Conservation (phyloP, 2,329 filamentous ascomycete genomes). For the Annulohypoxylon truncatum region DNA sequence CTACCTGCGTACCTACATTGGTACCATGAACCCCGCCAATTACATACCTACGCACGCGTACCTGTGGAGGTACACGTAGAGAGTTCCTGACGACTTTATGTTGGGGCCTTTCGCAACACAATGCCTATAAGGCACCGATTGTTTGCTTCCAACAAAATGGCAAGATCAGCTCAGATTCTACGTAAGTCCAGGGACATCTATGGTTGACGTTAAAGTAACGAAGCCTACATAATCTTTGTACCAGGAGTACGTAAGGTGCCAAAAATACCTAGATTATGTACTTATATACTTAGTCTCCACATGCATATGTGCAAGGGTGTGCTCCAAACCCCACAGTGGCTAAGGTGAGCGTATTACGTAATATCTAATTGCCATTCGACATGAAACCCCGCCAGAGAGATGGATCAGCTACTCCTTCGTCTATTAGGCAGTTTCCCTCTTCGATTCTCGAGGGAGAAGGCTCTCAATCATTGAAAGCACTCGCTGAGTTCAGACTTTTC, state of each 20-base stretch:
- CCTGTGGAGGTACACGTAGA: background rate
- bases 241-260: background rate
- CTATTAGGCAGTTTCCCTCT: no score
- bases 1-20: background rate
- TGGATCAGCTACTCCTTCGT: no score
- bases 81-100: background rate
- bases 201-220: background rate
- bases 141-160: background rate
- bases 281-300: background rate
- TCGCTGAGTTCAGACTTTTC: no score
- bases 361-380: background rate
- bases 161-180: background rate
- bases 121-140: background rate
- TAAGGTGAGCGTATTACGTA: background rate
- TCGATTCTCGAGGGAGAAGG: no score
- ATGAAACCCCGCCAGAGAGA: no score
- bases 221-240: no score
- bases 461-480: no score
- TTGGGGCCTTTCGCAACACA: slow-evolving; percentile 1
- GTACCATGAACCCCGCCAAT: slow-evolving; percentile 14
- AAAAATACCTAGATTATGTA: background rate
- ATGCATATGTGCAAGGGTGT: background rate
- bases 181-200: background rate
- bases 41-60: background rate
- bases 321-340: background rate